These are phyloP conservation scores for Taiwanofungus camphoratus DNA, from an alignment of 1,284 basidiomycete species.

Conservation along the genomic window DNA sequence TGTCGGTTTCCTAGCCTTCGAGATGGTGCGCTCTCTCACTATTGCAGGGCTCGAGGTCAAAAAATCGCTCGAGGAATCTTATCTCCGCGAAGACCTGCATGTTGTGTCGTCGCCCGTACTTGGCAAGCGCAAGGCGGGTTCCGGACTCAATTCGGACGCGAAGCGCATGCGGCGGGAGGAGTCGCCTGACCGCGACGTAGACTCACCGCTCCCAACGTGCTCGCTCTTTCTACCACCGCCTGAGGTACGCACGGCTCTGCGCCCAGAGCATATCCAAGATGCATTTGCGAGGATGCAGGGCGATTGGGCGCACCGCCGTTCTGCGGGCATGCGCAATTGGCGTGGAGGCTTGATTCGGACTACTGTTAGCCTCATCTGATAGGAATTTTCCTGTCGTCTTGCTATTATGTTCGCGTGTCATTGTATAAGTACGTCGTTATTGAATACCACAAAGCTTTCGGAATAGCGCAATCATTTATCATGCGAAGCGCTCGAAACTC, in stretches of 20 bases:
- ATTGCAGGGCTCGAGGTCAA: constrained; percentile 82
- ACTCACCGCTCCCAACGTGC: constrained; percentile 55
- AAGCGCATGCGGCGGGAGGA: constrained; percentile 61
- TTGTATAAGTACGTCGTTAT: constrained; percentile 12
- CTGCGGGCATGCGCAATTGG: constrained; percentile 85
- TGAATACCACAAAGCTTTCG: constrained; percentile 6
- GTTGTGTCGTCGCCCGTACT: constrained; percentile 47
- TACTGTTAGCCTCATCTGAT: constrained; percentile 71
- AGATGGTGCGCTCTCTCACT: constrained; percentile 92
- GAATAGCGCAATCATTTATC: too few species aligned
- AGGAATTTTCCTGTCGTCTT: neutral
- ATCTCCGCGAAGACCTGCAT: constrained; percentile 56
- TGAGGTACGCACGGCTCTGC: constrained; percentile 70
- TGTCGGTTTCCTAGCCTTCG: constrained; percentile 94
- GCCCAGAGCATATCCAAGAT: constrained; percentile 83
- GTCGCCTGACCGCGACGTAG: constrained; percentile 52
- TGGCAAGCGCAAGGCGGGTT: constrained; percentile 61
- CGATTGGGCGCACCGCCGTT: constrained; percentile 73
- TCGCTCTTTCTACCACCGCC: constrained; percentile 76
- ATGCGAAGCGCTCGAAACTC: too few species aligned
- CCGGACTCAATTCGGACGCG: constrained; percentile 36
- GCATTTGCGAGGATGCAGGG: constrained; percentile 86
- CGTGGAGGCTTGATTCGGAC: constrained; percentile 77
- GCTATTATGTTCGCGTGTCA: constrained; percentile 3
- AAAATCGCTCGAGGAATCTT: constrained; percentile 69